A percentile compares a stretch with the other conserved stretches of the same genome.
phyloP scores from a whole-genome alignment of 805 yeast genomes.

The Saturnispora ahearnii region DNA sequence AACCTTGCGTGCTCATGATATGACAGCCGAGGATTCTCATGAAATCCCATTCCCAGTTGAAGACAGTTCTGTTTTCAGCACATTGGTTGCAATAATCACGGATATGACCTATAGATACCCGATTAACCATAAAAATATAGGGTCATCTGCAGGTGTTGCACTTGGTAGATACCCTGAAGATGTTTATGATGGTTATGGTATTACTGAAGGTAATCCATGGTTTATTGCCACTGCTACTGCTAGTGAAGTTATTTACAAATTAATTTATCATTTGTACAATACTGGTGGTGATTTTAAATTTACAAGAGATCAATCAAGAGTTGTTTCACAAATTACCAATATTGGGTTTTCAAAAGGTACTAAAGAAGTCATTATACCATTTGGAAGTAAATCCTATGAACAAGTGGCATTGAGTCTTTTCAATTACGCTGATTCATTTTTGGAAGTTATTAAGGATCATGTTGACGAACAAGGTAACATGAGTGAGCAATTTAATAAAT shows the following conservation, averaged over 20 bases:
- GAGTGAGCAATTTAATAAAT: conserved; percentile 82
- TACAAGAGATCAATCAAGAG: conserved; percentile 21
- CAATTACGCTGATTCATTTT: conserved; percentile 57
- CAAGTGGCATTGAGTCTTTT: conserved; percentile 39
- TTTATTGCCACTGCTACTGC: conserved; percentile 69
- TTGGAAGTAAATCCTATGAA: conserved; percentile 36
- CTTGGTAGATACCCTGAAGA: conserved; percentile 94
- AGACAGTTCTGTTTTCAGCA: conserved; percentile 49
- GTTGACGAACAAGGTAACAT: conserved; percentile 60
- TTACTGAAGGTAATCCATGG: conserved; percentile 89
- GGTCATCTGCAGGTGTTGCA: conserved; percentile 45
- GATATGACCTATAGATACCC: conserved; percentile 75
- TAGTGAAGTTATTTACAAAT: conserved; percentile 50
- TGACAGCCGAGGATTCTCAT: conserved; percentile 25
- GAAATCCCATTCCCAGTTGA: conserved; percentile 56
- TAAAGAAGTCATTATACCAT: conserved; percentile 23
- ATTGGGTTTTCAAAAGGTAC: conserved; percentile 14
- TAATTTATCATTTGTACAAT: conserved; percentile 37
- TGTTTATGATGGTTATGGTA: conserved; percentile 65
- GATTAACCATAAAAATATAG: conserved; percentile 47
- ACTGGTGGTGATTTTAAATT: conserved; percentile 35
- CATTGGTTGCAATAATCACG: conserved; percentile 50
- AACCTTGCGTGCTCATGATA: conserved; percentile 37
- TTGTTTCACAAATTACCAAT: conserved; percentile 18
- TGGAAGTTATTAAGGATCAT: conserved; percentile 50